Conservation (phyloP, 2,329 filamentous ascomycete species). For the Sphaerulina vaccinii region DNA sequence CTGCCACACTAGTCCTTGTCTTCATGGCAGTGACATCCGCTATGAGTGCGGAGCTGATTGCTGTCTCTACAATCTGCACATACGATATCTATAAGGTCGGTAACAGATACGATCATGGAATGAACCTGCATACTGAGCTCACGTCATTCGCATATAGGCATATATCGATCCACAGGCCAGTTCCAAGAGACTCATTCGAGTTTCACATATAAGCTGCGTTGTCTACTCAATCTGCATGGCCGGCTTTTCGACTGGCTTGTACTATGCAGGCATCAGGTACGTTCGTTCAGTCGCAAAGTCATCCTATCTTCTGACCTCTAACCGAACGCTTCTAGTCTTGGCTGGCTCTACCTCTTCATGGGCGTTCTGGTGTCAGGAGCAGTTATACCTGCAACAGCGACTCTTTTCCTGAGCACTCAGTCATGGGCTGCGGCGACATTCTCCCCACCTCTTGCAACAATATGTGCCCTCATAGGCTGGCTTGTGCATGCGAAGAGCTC, state of each 20-base stretch:
- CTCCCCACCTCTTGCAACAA: constrained; percentile 48
- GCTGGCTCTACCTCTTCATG: constrained; percentile 43
- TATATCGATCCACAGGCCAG: constrained; percentile 42
- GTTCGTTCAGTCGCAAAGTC: background rate
- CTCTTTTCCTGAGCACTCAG: constrained; percentile 49
- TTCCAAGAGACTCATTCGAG: constrained; percentile 40
- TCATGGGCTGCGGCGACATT: constrained; percentile 47
- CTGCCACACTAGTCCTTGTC: constrained; percentile 34
- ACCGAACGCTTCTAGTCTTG: constrained; percentile 43
- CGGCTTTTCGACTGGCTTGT: constrained; percentile 34
- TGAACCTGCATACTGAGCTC: background rate
- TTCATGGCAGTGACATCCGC: constrained; percentile 38
- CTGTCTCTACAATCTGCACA: constrained; percentile 39
- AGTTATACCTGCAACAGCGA: constrained; percentile 47
- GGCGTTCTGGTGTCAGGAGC: constrained; percentile 45
- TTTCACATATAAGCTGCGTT: constrained; percentile 43
- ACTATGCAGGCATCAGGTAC: background rate
- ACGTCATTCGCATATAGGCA: constrained; percentile 18
- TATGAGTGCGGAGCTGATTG: constrained; percentile 40
- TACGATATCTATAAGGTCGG: constrained; percentile 45
- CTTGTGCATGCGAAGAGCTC: constrained; percentile 48
- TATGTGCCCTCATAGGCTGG: constrained; percentile 48
- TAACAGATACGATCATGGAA: background rate
- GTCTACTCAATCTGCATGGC: constrained; percentile 44
- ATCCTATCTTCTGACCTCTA: constrained; percentile 31